These are phyloP conservation scores for Saccharomyces hybrid DNA, from an alignment of 1,139 yeast species.

Conservation along the genomic window DNA sequence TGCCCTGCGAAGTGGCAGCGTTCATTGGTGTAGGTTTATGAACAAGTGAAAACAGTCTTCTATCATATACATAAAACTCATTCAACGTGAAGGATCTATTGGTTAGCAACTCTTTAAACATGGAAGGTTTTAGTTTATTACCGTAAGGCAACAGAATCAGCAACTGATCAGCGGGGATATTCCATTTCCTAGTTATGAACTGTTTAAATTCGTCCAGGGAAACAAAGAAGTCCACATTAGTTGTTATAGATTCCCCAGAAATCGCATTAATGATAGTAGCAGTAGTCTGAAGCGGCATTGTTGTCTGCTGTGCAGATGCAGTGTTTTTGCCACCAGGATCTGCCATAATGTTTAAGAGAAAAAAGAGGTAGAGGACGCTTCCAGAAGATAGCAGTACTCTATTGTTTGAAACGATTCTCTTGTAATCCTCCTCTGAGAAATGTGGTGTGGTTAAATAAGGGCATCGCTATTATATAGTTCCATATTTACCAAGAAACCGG, in stretches of 20 bases:
- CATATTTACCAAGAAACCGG: neutral
- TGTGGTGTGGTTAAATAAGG: neutral
- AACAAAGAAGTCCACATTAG: constrained; percentile 33
- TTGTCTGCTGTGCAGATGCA: neutral
- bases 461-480: neutral
- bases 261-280: constrained; percentile 37
- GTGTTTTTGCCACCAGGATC: neutral
- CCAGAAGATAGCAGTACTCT: neutral
- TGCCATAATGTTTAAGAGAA: neutral
- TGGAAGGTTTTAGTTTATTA: constrained; percentile 45
- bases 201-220: constrained; percentile 40
- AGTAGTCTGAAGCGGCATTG: constrained; percentile 5
- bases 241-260: constrained; percentile 33
- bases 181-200: constrained; percentile 38
- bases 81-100: constrained; percentile 32
- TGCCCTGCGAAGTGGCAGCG: neutral
- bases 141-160: constrained; percentile 64
- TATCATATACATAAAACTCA: constrained; percentile 55
- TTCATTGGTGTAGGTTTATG: constrained; percentile 13
- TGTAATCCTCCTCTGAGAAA: too few species aligned
- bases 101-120: constrained; percentile 28
- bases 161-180: constrained; percentile 39
- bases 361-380: neutral
- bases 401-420: neutral
- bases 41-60: constrained; percentile 39